Conservation (phyloP, 1,139 yeast species). For the Yamadazyma aaseri region DNA sequence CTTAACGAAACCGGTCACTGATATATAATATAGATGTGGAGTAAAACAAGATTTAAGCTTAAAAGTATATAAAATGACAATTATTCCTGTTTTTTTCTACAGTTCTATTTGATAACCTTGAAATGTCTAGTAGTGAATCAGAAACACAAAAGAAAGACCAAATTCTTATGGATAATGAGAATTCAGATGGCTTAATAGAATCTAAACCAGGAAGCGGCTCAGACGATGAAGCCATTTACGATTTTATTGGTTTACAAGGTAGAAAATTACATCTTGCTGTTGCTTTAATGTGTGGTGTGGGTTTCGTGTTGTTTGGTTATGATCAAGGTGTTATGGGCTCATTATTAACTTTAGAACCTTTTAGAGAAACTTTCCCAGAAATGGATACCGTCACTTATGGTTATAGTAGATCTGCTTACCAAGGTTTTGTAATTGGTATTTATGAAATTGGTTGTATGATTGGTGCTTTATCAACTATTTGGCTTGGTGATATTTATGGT, state of each 20-base stretch:
- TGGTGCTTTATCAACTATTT: slow-evolving; percentile 34
- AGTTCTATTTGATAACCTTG: too few relatives aligned
- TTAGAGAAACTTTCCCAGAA: slow-evolving; percentile 37
- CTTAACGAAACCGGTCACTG: too few relatives aligned
- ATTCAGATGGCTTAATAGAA: background rate
- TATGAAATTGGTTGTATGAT: slow-evolving; percentile 40
- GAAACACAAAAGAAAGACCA: background rate
- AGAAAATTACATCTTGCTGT: slow-evolving; percentile 24
- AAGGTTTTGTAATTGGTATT: slow-evolving; percentile 35
- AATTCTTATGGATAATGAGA: background rate
- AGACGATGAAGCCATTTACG: slow-evolving; percentile 17
- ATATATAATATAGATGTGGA: too few relatives aligned
- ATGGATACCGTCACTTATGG: slow-evolving; percentile 25
- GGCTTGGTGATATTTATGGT: slow-evolving; percentile 35
- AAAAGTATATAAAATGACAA: too few relatives aligned
- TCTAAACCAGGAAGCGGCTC: background rate
- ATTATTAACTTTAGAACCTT: slow-evolving; percentile 38
- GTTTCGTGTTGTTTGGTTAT: slow-evolving; percentile 41
- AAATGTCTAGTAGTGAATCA: slow-evolving; percentile 1
- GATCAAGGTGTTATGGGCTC: slow-evolving; percentile 54
- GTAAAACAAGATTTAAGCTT: too few relatives aligned
- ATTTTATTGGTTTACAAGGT: slow-evolving; percentile 28
- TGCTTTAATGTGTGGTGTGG: slow-evolving; percentile 30
- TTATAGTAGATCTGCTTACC: slow-evolving; percentile 25
- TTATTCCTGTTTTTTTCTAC: too few relatives aligned